Conservation (phyloP, 495 filamentous ascomycete genomes). For the Amphirosellinia nigrospora region DNA sequence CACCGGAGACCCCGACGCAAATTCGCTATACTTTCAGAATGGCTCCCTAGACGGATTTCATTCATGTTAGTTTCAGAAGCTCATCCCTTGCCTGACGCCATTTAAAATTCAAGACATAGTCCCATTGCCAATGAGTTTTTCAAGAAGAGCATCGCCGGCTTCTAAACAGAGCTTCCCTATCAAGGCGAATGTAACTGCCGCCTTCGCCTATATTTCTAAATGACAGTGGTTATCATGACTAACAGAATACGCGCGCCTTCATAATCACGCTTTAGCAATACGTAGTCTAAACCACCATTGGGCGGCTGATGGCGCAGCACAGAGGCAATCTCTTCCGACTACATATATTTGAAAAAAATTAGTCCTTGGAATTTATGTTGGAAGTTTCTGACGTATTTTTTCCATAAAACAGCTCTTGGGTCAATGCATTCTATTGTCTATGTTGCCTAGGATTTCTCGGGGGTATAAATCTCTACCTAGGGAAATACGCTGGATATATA, state of each 20-base stretch:
- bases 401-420: constrained; percentile 36
- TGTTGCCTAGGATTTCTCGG: constrained; percentile 37
- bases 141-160: constrained; percentile 33
- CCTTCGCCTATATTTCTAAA: constrained; percentile 30
- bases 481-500: not conserved
- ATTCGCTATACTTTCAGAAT: constrained; percentile 38
- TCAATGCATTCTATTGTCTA: constrained; percentile 36
- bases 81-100: constrained; percentile 39
- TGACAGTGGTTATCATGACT: constrained; percentile 31
- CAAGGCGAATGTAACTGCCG: constrained; percentile 31
- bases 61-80: constrained; percentile 34
- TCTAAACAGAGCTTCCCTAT: constrained; percentile 38
- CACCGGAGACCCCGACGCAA: constrained; percentile 36
- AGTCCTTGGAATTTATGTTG: constrained; percentile 30
- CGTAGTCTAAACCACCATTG: constrained; percentile 35
- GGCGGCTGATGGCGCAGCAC: constrained; percentile 28
- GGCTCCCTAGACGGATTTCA: constrained; percentile 35
- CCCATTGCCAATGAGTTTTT: constrained; percentile 33
- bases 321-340: constrained; percentile 27
- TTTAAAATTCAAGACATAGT: constrained; percentile 37
- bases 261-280: constrained; percentile 26
- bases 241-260: constrained; percentile 31
- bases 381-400: constrained; percentile 35
- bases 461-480: constrained; percentile 26
- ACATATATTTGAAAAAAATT: constrained; percentile 27